These are phyloP conservation scores for Hypoxylon rickii DNA, from an alignment of 495 filamentous ascomycete species.

Conservation along the genomic window DNA sequence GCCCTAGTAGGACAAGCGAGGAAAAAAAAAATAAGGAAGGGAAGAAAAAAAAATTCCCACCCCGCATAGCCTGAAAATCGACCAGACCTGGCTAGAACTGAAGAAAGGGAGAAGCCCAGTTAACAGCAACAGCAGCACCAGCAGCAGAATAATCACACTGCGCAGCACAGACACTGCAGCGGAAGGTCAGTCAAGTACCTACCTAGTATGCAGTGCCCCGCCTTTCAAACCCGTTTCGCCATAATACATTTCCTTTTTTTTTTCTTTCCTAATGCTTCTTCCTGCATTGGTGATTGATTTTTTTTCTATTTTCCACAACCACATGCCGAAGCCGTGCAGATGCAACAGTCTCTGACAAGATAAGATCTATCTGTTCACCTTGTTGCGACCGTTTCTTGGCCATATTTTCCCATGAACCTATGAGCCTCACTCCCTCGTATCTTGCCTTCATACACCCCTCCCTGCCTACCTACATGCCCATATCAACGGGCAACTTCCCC, in stretches of 20 bases:
- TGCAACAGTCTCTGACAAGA: constrained; percentile 36
- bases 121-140: too few species aligned
- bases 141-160: constrained; percentile 12
- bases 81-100: constrained; percentile 6
- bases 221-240: constrained; percentile 34
- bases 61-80: constrained; percentile 24
- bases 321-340: constrained; percentile 34
- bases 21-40: not conserved
- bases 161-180: constrained; percentile 31
- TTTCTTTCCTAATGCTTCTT: constrained; percentile 20
- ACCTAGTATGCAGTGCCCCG: constrained; percentile 43
- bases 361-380: constrained; percentile 31
- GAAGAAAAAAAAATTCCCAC: constrained; percentile 23
- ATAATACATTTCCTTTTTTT: constrained; percentile 28
- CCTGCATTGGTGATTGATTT: constrained; percentile 21
- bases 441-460: constrained; percentile 1
- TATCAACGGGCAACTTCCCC: constrained; percentile 36
- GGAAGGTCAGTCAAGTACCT: constrained; percentile 32
- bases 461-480: constrained; percentile 30
- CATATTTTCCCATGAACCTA: constrained; percentile 9
- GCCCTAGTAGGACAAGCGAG: constrained; percentile 26
- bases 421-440: constrained; percentile 19
- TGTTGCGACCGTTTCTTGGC: constrained; percentile 28
- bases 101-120: not conserved
- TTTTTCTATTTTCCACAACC: constrained; percentile 34